These are phyloP conservation scores for Ogataea paraovalis DNA, from an alignment of 805 yeast species.

Conservation along the genomic window DNA sequence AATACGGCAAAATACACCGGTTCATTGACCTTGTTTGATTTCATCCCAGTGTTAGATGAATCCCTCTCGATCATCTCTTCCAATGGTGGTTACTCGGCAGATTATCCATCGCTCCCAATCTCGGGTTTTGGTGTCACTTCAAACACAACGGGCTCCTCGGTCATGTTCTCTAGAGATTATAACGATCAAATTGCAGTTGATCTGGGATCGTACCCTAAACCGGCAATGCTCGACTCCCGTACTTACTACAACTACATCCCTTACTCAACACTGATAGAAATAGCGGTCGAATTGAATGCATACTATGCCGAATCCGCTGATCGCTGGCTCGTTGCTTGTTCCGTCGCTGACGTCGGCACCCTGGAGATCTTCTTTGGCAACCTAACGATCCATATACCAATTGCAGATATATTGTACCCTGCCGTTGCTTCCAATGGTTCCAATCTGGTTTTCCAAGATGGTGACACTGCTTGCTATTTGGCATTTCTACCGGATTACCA, in stretches of 20 bases:
- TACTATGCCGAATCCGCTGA: conserved; percentile 43
- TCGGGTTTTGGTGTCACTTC: conserved; percentile 41
- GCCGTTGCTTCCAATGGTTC: conserved; percentile 34
- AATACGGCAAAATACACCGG: conserved; percentile 45
- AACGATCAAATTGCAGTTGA: conserved; percentile 38
- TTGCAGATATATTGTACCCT: conserved; percentile 41
- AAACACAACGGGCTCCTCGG: conserved; percentile 21
- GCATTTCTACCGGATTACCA: conserved; percentile 44
- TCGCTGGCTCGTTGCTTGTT: conserved; percentile 64
- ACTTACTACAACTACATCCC: conserved; percentile 50
- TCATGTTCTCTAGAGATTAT: conserved; percentile 29
- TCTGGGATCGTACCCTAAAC: conserved; percentile 36
- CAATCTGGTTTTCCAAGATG: conserved; percentile 46
- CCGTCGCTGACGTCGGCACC: conserved; percentile 45
- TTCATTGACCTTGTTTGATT: conserved; percentile 44
- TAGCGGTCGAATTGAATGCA: conserved; percentile 71
- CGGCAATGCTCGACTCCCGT: conserved; percentile 60
- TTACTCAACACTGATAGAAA: conserved; percentile 46
- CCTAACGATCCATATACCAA: conserved; percentile 45
- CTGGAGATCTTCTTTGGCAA: conserved; percentile 52
- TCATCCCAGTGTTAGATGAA: conserved; percentile 38
- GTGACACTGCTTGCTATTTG: conserved; percentile 54
- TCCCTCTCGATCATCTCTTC: conserved; percentile 4
- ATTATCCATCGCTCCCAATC: conserved; percentile 42
- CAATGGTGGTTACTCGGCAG: conserved; percentile 15